These are phyloP conservation scores for Wickerhamiella brachini DNA, from an alignment of 805 yeast genomes.

Conservation along the genomic window DNA sequence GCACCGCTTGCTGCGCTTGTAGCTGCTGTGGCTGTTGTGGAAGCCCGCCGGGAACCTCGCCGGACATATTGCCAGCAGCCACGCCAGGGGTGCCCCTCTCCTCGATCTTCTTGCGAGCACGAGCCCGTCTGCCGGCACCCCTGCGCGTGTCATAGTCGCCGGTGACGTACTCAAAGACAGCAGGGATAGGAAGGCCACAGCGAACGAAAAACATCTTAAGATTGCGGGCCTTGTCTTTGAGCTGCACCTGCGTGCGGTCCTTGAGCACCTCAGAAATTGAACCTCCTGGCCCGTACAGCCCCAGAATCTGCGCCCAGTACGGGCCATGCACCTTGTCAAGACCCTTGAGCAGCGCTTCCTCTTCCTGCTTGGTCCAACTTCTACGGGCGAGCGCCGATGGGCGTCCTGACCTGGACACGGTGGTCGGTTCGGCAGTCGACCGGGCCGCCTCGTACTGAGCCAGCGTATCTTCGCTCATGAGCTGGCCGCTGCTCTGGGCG, in stretches of 20 bases:
- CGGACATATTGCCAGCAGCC: not conserved
- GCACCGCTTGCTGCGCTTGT: not conserved
- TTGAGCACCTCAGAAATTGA: conserved; percentile 67
- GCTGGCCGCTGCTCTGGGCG: conserved; percentile 5
- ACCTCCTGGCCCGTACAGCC: conserved; percentile 91
- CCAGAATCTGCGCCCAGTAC: conserved; percentile 83
- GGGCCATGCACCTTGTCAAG: conserved; percentile 69
- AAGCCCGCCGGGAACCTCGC: too few species aligned
- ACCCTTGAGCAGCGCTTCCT: conserved; percentile 68
- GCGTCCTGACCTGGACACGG: conserved; percentile 12
- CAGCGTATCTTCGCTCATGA: conserved; percentile 11
- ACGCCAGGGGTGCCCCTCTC: not conserved
- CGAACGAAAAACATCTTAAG: conserved; percentile 82
- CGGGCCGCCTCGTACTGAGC: conserved; percentile 20
- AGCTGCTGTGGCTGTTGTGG: not conserved
- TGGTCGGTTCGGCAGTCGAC: conserved; percentile 16
- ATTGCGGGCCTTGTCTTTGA: conserved; percentile 92
- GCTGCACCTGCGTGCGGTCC: conserved; percentile 79
- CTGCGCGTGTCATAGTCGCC: conserved; percentile 40
- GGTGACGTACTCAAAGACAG: conserved; percentile 67
- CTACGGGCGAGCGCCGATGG: conserved; percentile 31
- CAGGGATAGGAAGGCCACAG: conserved; percentile 64
- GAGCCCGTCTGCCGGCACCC: conserved; percentile 9
- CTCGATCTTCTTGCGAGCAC: not conserved
- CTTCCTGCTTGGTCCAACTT: conserved; percentile 84